Evolutionary conservation across 2,329 filamentous ascomycete genomes (phyloP), one percentile per base, ranked within the genome.

Genomic region (Mycosphaerella arachidis): DNA sequence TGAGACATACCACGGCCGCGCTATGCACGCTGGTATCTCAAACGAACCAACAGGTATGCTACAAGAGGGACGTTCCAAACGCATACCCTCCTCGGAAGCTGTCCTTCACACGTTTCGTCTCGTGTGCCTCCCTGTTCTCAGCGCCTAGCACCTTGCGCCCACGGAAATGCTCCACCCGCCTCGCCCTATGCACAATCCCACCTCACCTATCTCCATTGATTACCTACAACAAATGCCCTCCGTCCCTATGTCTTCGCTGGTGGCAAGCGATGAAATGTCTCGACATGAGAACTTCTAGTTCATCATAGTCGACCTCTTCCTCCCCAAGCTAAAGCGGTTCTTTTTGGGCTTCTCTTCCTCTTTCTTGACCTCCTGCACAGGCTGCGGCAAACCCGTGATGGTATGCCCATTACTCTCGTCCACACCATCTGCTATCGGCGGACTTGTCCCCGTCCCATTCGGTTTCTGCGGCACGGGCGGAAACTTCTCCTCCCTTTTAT

Each of bases 281-380:
- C 13, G 7, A n/a, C n/a, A 43, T n/a, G 40, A 54, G 43, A 46
- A 31, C 50, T 30, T 46, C 48, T 52, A 52, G 20, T 30, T 52
- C 50, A 52, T 40, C 45, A 66, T 31, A 9, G 60, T 63, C 16
- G 84, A 88, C 81, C 89, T 91, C 79, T 91, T 92, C 70, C 85
- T 79, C 4, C 88, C 86, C 12, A 91, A 69, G 60, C 83, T 88
- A 67, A 91, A 89, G 29, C 87, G 81, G 64, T 86, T 85, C 73
- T 84, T 77, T 72, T 83, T 83, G 48, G 78, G 76, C 55, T 72
- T 73, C 52, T 75, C 73, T 48, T 68, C 68, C 43, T 55, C 62
- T n/a, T 52, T 35, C 50, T 52, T 52, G 50, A 35, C 50, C 9
- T 52, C 50, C 37, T 57, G 51, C 5, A 55, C 53, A 37, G 55